These are phyloP conservation scores for Arabidopsis lyrata DNA, from an alignment of 441 rosid species.

Conservation along the genomic window DNA sequence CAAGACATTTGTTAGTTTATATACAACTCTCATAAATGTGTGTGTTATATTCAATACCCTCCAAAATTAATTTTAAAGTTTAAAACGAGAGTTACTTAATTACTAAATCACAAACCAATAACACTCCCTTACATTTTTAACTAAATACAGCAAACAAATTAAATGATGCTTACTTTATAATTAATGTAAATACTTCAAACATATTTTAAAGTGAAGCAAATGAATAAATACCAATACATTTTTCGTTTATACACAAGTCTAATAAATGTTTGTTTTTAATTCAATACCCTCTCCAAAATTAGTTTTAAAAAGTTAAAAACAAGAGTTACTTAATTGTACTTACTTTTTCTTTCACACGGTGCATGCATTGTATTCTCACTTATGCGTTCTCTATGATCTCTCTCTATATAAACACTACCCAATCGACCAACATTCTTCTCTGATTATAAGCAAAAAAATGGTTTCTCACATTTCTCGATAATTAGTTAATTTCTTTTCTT, in stretches of 20 bases:
- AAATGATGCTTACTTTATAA: background rate
- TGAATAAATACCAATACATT: background rate
- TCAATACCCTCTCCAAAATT: background rate
- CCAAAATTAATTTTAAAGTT: too few species aligned
- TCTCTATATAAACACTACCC: conserved; percentile 21
- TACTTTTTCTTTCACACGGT: background rate
- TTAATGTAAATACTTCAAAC: background rate
- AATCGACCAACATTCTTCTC: conserved; percentile 26
- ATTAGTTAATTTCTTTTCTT: too few species aligned
- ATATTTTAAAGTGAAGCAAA: background rate
- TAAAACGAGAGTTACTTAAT: too few species aligned
- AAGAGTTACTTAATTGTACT: background rate
- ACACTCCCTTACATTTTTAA: too few species aligned
- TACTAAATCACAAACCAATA: too few species aligned
- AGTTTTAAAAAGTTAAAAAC: background rate
- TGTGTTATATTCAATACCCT: too few species aligned
- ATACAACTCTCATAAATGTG: too few species aligned
- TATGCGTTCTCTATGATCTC: background rate
- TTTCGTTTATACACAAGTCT: background rate
- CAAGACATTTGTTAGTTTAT: too few species aligned
- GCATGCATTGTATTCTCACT: conserved; percentile 6
- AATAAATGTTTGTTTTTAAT: background rate
- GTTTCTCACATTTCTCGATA: background rate
- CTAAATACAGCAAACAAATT: background rate
- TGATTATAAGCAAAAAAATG: conserved; percentile 2